Conservation (phyloP, 768 basidiomycete species). For the Sporobolomyces roseus region DNA sequence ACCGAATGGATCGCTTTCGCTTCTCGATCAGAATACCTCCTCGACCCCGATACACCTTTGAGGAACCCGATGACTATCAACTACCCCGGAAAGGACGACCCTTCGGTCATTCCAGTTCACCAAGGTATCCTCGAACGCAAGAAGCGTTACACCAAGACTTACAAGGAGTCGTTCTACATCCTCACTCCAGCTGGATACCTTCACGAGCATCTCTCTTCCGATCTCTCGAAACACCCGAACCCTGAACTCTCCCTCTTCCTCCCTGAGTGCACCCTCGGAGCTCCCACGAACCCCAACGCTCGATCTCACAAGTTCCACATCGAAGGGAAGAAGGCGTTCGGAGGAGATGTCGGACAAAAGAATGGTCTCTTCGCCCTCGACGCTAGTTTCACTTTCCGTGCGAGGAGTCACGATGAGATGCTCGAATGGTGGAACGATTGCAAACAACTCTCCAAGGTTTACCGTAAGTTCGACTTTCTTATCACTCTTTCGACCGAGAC, state of each 20-base stretch:
- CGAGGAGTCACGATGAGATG: slow-evolving; percentile 88
- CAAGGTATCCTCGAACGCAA: slow-evolving; percentile 88
- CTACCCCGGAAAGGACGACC: slow-evolving; percentile 89
- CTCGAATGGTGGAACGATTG: slow-evolving; percentile 99
- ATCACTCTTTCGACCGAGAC: too few relatives aligned
- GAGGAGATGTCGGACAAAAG: slow-evolving; percentile 53
- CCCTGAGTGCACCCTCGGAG: slow-evolving; percentile 91
- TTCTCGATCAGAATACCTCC: slow-evolving; percentile 84
- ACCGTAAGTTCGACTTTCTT: slow-evolving; percentile 35
- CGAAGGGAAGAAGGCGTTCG: slow-evolving; percentile 71
- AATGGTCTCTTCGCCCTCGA: slow-evolving; percentile 46
- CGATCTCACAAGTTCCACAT: slow-evolving; percentile 94
- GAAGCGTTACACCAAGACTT: slow-evolving; percentile 72
- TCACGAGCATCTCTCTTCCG: slow-evolving; percentile 79
- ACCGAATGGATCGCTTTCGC: slow-evolving; percentile 92
- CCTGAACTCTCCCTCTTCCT: slow-evolving; percentile 86
- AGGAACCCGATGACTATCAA: slow-evolving; percentile 67
- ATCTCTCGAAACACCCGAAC: slow-evolving; percentile 57
- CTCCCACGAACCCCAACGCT: slow-evolving; percentile 63
- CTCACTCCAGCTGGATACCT: slow-evolving; percentile 94
- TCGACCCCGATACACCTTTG: slow-evolving; percentile 94
- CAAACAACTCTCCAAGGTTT: slow-evolving; percentile 47
- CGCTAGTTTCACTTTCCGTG: slow-evolving; percentile 80
- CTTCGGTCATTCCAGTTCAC: slow-evolving; percentile 77
- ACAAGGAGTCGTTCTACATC: slow-evolving; percentile 71